Conservation (phyloP, 1,284 basidiomycete species). For the Cryptococcus sp. region DNA sequence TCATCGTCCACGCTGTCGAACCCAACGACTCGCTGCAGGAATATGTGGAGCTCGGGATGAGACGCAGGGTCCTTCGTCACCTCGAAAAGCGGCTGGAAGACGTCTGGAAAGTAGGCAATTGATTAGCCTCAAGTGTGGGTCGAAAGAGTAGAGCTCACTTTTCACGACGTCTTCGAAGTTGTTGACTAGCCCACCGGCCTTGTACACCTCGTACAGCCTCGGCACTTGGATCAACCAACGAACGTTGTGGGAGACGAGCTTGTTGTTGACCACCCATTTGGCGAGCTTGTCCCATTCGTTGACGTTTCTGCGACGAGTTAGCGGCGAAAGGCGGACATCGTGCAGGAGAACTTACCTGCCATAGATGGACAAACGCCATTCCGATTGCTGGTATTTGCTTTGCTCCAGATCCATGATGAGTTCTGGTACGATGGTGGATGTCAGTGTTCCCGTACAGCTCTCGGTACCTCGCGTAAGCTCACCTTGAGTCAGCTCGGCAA, state of each 20-base stretch:
- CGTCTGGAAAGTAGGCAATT: slow-evolving; percentile 60
- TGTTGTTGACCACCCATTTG: slow-evolving; percentile 92
- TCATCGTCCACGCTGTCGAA: slow-evolving; percentile 99
- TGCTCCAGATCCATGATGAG: slow-evolving; percentile 95
- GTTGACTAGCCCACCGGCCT: slow-evolving; percentile 77
- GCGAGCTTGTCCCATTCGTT: slow-evolving; percentile 98
- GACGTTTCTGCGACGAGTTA: slow-evolving; percentile 42
- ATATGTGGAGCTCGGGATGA: slow-evolving; percentile 93
- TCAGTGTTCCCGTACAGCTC: too few relatives aligned
- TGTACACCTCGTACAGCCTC: slow-evolving; percentile 94
- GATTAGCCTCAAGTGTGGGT: slow-evolving; percentile 9
- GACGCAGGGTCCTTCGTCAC: slow-evolving; percentile 87
- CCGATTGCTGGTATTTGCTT: slow-evolving; percentile 98
- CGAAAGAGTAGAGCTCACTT: slow-evolving; percentile 61
- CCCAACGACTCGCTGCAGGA: slow-evolving; percentile 92
- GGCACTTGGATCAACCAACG: slow-evolving; percentile 98
- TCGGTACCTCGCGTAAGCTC: slow-evolving; percentile 13
- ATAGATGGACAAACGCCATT: slow-evolving; percentile 97
- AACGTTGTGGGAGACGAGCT: slow-evolving; percentile 93
- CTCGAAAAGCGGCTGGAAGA: slow-evolving; percentile 93
- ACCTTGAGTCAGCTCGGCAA: slow-evolving; percentile 94
- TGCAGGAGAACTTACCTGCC: slow-evolving; percentile 59
- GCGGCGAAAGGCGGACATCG: background rate
- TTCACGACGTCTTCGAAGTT: slow-evolving; percentile 90
- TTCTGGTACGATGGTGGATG: slow-evolving; percentile 60